These are phyloP conservation scores for Yarrowia sp. DNA, from an alignment of 805 yeast genomes.

Conservation along the genomic window DNA sequence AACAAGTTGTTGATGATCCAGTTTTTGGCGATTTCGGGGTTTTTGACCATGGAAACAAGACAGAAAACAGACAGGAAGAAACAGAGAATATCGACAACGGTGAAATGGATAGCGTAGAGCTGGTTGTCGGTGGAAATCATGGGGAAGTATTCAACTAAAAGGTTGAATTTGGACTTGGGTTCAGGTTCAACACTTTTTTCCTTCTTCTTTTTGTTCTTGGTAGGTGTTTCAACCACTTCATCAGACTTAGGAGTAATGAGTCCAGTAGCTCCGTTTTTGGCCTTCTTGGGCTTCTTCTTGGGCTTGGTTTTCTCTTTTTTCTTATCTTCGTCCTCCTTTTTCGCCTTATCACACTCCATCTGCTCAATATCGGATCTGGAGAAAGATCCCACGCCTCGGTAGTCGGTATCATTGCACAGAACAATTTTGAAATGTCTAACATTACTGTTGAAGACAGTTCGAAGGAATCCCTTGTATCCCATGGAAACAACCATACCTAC, in stretches of 20 bases:
- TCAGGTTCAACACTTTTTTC: neutral
- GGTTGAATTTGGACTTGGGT: neutral
- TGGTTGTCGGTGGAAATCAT: conserved; percentile 20
- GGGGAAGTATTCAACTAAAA: conserved; percentile 8
- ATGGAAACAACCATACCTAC: conserved; percentile 37
- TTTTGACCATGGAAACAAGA: conserved; percentile 26
- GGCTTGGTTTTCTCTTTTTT: conserved; percentile 28
- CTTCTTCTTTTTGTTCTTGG: neutral
- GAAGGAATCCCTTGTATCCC: conserved; percentile 19
- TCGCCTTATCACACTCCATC: conserved; percentile 44
- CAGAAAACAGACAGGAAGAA: conserved; percentile 30
- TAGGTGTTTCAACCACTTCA: neutral
- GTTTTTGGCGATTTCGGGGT: conserved; percentile 38
- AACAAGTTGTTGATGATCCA: conserved; percentile 51
- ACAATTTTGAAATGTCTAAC: conserved; percentile 27
- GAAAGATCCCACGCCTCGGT: conserved; percentile 30
- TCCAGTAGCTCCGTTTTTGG: neutral
- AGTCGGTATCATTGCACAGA: conserved; percentile 19
- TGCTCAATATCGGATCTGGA: conserved; percentile 29
- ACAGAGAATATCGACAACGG: conserved; percentile 30
- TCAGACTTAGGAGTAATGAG: neutral
- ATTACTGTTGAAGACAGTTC: conserved; percentile 20
- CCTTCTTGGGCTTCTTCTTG: conserved; percentile 23
- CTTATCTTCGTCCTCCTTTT: conserved; percentile 51
- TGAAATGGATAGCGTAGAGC: conserved; percentile 14